phyloP scores from a whole-genome alignment of 805 yeast genomes.

The Cyberlindnera misumaiensis region DNA sequence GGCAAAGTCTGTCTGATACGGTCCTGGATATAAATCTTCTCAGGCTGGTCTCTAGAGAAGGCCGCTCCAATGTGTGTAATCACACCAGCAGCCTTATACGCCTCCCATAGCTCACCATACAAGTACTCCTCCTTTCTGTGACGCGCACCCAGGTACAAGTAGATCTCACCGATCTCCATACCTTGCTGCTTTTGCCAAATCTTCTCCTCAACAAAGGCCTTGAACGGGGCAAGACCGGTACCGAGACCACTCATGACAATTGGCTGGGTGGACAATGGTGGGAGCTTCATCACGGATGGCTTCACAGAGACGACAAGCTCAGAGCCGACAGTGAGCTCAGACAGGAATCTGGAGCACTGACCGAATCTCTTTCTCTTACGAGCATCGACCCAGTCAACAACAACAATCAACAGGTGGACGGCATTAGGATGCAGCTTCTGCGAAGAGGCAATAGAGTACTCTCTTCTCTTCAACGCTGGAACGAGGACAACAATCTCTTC shows the following conservation, averaged over 20 bases:
- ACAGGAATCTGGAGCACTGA: conserved; percentile 86
- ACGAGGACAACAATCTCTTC: conserved; percentile 65
- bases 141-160: conserved; percentile 86
- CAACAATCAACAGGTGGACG: conserved; percentile 86
- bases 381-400: conserved; percentile 90
- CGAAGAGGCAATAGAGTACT: conserved; percentile 95
- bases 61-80: conserved; percentile 96
- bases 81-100: conserved; percentile 85
- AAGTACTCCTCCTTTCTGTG: conserved; percentile 92
- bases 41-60: conserved; percentile 93
- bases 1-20: conserved; percentile 72
- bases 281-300: conserved; percentile 95
- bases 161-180: conserved; percentile 79
- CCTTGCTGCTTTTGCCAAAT: conserved; percentile 91
- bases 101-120: conserved; percentile 97
- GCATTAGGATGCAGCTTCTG: conserved; percentile 89
- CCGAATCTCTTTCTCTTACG: conserved; percentile 84
- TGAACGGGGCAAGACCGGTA: conserved; percentile 97
- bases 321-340: conserved; percentile 71
- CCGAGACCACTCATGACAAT: conserved; percentile 96
- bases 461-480: conserved; percentile 91
- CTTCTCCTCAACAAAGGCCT: conserved; percentile 94
- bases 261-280: conserved; percentile 81
- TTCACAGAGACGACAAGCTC: conserved; percentile 91
- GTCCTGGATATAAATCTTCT: conserved; percentile 93